Base-by-base conservation (phyloP, 1,284 basidiomycete genomes). In the Fomitopsis betulina region DNA sequence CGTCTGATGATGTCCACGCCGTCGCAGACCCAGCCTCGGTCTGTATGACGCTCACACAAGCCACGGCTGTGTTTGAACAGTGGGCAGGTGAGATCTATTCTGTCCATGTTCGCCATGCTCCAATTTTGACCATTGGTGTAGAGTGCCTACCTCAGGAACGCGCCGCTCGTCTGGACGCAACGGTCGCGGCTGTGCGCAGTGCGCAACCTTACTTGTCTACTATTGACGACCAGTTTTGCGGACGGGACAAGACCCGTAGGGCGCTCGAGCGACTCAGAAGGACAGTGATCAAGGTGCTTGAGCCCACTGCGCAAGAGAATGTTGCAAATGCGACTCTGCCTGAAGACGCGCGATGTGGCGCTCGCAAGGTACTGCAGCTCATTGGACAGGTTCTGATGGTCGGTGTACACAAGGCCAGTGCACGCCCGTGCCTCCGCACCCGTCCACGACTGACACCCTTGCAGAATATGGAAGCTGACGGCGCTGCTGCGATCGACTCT, bases 251-350 rank as follows among this genome's bases (percentile, higher is more conserved):
- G 67, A 70, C 86, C 15, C 79, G 82, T 51, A 77, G 86, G 30
- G 80, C 82, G 0, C 60, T 89, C 12, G 87, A 88, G 65, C 76
- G 81, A 57, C 65, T 85, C n/a, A 76, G 86, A 25, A 77, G 84
- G 47, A 70, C 72, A 10, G 73, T 74, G 8, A 64, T 81, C 25
- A 81, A 77, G 55, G 61, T 75, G 15, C 55, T 86, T n/a, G 84
- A 84, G 47, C 61, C 60, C 3, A 15, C 66, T 5, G 23, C 57
- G 32, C 17, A 55, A 9, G 55, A 60, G 1, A 23, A 27, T 32
- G 32, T 39, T 10, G 37, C 45, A 15, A 9, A 25, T 25, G 23
- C 39, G n/a, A 21, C 13, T 35, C 33, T 51, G 5, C 58, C 62
- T 58, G 52, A 40, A n/a, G 55, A 61, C 32, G 60, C 63, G 37